Conservation (phyloP, 2,329 filamentous ascomycete genomes). For the Aspergillus sp. region DNA sequence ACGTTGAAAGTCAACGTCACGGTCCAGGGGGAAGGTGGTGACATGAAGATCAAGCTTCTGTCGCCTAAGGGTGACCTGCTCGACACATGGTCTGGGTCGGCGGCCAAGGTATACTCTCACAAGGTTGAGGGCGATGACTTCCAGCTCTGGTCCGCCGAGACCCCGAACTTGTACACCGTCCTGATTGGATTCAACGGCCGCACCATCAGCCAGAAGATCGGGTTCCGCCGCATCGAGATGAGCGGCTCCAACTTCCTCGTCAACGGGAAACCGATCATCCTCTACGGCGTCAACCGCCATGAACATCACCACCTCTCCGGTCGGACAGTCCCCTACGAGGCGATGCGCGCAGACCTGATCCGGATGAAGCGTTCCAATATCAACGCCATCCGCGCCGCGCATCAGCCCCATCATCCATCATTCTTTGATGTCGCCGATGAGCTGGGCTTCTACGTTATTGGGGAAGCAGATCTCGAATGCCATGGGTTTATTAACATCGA, state of each 20-base stretch:
- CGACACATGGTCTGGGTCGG: slow-evolving; percentile 46
- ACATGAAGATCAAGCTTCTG: slow-evolving; percentile 24
- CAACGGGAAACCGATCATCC: slow-evolving; percentile 59
- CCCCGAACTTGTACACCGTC: slow-evolving; percentile 59
- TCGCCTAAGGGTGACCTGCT: slow-evolving; percentile 51
- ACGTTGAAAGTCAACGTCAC: slow-evolving; percentile 1
- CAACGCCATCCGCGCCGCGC: slow-evolving; percentile 67
- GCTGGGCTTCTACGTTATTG: slow-evolving; percentile 9
- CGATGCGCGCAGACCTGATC: slow-evolving; percentile 59
- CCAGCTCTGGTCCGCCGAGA: slow-evolving; percentile 66
- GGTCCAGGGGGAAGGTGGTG: slow-evolving; percentile 34
- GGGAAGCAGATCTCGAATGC: slow-evolving; percentile 10
- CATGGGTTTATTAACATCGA: slow-evolving; percentile 3
- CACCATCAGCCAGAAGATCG: slow-evolving; percentile 52
- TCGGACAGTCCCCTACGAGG: slow-evolving; percentile 61
- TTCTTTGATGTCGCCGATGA: slow-evolving; percentile 11
- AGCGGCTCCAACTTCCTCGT: slow-evolving; percentile 56
- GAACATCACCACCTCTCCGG: slow-evolving; percentile 66
- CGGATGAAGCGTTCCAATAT: slow-evolving; percentile 70
- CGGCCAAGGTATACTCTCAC: neutral
- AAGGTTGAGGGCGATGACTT: slow-evolving; percentile 32
- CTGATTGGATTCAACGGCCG: slow-evolving; percentile 36
- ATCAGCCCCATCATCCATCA: slow-evolving; percentile 55
- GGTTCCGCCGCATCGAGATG: slow-evolving; percentile 61
- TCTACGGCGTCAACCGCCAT: slow-evolving; percentile 69